Conservation (phyloP, 2,329 filamentous ascomycete genomes). For the Fusarium pininemorale region DNA sequence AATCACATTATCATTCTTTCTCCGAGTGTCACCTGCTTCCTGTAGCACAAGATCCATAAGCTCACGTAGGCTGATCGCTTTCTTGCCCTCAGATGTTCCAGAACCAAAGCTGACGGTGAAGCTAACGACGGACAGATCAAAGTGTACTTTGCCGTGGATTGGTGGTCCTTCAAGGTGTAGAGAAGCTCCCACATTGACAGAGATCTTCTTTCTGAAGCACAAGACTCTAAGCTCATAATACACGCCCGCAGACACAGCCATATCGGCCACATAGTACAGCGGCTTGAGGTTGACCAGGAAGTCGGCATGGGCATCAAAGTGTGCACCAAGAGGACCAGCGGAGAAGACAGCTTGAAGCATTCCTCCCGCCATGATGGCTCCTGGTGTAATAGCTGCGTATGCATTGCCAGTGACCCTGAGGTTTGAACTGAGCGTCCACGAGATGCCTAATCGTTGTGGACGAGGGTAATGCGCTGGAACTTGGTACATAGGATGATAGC, state of each 20-base stretch:
- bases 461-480: background rate
- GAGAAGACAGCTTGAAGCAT: background rate
- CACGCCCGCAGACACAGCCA: background rate
- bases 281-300: background rate
- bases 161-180: background rate
- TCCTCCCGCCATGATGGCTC: background rate
- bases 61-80: rapidly evolving
- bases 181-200: background rate
- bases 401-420: background rate
- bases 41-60: background rate
- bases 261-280: rapidly evolving
- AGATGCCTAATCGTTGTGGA: background rate
- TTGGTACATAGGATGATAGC: background rate
- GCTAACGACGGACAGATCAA: background rate
- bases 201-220: background rate
- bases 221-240: background rate
- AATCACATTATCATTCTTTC: rapidly evolving
- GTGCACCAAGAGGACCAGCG: rapidly evolving
- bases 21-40: background rate
- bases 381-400: background rate
- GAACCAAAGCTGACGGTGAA: background rate
- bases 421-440: background rate
- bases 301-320: background rate
- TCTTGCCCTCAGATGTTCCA: rapidly evolving
- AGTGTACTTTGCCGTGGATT: background rate